Evolutionary conservation across 345 rosid genomes (phyloP).

Genomic region (Crucihimalaya himalaica): DNA sequence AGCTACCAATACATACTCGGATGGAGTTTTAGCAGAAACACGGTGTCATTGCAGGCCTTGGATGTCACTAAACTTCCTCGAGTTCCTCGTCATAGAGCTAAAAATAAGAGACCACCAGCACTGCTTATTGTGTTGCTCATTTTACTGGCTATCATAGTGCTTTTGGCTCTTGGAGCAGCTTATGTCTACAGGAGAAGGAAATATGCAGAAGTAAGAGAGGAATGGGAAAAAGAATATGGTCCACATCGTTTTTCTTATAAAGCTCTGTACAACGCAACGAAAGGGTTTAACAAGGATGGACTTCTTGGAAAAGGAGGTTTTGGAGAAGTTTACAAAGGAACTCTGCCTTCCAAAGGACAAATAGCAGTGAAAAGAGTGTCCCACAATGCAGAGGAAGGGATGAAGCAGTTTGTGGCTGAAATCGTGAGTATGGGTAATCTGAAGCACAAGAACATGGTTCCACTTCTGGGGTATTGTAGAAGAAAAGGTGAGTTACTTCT

Average conservation of each 20-base stretch:
- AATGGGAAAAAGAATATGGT: conserved; percentile 54
- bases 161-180: conserved; percentile 30
- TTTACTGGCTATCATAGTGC: conserved; percentile 16
- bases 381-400: conserved; percentile 52
- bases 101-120: neutral
- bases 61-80: conserved; percentile 48
- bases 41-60: conserved; percentile 43
- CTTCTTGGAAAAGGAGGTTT: conserved; percentile 53
- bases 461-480: conserved; percentile 52
- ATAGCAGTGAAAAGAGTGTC: conserved; percentile 60
- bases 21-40: conserved; percentile 58
- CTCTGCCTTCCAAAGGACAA: conserved; percentile 38
- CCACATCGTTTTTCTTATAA: conserved; percentile 48
- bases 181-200: conserved; percentile 38
- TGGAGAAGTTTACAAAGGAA: conserved; percentile 58
- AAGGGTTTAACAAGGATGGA: conserved; percentile 47
- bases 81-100: conserved; percentile 43
- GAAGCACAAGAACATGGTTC: conserved; percentile 54
- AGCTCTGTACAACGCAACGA: conserved; percentile 47
- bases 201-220: conserved; percentile 48
- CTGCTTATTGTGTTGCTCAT: conserved; percentile 18
- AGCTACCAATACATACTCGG: conserved; percentile 59
- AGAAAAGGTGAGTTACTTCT: conserved; percentile 47
- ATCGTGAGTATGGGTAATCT: conserved; percentile 49
- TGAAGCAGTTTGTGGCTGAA: conserved; percentile 54